Percentiles rank a stretch among this genome's conserved stretches.
These are phyloP conservation scores for Amanita fuliginea DNA, from an alignment of 768 basidiomycete genomes.

Conservation along the genomic window DNA sequence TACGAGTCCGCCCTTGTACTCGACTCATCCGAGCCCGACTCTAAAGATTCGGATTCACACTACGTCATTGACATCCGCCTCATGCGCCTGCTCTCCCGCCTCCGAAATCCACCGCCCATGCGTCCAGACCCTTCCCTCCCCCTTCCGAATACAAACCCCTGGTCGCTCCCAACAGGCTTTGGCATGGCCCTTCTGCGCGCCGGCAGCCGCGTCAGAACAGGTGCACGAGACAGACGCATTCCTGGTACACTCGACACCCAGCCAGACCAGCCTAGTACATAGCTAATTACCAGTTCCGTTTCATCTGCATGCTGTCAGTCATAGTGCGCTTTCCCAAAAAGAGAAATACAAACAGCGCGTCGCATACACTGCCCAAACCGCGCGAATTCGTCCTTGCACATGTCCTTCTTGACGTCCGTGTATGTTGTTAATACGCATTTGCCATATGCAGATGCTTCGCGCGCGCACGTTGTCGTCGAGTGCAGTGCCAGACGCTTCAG, in stretches of 20 bases:
- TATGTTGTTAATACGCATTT: constrained; percentile 81
- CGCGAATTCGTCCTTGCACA: constrained; percentile 76
- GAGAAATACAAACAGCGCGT: constrained; percentile 46
- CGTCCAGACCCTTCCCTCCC: constrained; percentile 31
- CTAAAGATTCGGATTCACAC: constrained; percentile 17
- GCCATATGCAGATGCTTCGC: constrained; percentile 72
- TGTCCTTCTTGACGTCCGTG: constrained; percentile 73
- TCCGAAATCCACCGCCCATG: constrained; percentile 43
- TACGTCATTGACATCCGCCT: constrained; percentile 59
- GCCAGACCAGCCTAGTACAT: constrained; percentile 8
- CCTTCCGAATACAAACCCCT: constrained; percentile 49
- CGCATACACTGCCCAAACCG: constrained; percentile 79
- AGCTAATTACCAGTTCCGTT: constrained; percentile 19
- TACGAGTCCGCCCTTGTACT: constrained; percentile 48
- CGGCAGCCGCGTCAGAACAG: constrained; percentile 29
- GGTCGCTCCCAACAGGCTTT: constrained; percentile 36
- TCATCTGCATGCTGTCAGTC: constrained; percentile 16
- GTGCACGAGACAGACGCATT: constrained; percentile 12
- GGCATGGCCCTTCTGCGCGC: constrained; percentile 40
- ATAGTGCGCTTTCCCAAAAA: neutral
- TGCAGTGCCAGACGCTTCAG: constrained; percentile 58
- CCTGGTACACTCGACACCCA: constrained; percentile 24
- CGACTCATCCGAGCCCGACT: constrained; percentile 28
- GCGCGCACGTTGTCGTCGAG: constrained; percentile 60
- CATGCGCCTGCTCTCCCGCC: constrained; percentile 37